Conservation (phyloP, 192 early-diverging fungal genomes). For the Dissophora globulifera region DNA sequence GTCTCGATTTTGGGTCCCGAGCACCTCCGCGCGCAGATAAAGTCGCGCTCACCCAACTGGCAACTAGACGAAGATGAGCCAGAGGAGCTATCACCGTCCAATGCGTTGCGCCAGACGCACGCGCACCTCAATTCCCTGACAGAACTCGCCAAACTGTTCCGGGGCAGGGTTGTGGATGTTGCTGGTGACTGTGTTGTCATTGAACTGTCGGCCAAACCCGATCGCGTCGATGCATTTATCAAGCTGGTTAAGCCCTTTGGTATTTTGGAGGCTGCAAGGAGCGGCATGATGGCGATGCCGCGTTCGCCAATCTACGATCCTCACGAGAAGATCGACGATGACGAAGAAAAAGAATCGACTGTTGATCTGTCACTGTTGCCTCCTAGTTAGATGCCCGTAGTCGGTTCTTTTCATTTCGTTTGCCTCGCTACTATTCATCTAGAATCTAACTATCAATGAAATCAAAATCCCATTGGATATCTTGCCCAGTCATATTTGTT, state of each 20-base stretch:
- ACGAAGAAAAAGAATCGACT: conserved; percentile 65
- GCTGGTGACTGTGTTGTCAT: conserved; percentile 84
- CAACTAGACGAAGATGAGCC: conserved; percentile 37
- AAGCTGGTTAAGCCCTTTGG: conserved; percentile 95
- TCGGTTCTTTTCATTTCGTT: too few species aligned
- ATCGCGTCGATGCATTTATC: conserved; percentile 90
- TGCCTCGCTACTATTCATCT: too few species aligned
- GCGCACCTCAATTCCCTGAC: conserved; percentile 81
- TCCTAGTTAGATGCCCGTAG: conserved; percentile 86
- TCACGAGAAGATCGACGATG: conserved; percentile 69
- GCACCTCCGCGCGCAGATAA: conserved; percentile 66
- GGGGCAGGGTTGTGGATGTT: conserved; percentile 90
- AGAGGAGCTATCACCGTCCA: conserved; percentile 56
- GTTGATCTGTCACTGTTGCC: conserved; percentile 95
- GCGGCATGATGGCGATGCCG: conserved; percentile 97
- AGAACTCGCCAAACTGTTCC: conserved; percentile 87
- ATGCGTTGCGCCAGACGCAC: conserved; percentile 62
- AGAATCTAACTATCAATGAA: too few species aligned
- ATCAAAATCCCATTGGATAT: too few species aligned
- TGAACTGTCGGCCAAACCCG: conserved; percentile 89
- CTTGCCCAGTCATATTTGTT: too few species aligned
- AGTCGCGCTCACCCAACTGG: conserved; percentile 30
- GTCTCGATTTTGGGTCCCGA: conserved; percentile 84
- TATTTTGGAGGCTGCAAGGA: conserved; percentile 92
- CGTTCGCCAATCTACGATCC: conserved; percentile 84